Base-by-base conservation (phyloP, 2,329 filamentous ascomycete genomes). In the Verticillium isaacii region DNA sequence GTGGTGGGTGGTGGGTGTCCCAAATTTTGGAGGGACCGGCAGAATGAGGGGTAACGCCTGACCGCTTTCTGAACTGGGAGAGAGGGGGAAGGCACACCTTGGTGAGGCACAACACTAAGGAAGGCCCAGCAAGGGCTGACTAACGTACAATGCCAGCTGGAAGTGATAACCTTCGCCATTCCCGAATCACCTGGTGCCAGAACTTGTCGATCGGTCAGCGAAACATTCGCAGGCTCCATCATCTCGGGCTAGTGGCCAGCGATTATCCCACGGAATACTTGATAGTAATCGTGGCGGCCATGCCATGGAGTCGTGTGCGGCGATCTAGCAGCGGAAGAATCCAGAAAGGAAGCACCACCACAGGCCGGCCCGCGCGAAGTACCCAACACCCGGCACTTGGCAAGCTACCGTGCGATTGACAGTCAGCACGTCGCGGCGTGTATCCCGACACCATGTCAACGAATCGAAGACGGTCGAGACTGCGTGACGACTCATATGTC, bases 41-140 rank as follows among this genome's bases (percentile, higher is more conserved):
- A 65, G 63, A 64, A 65, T 58, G 56, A 58, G 56, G 56, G 56
- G 56, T 58, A 15, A 17, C 7, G 14, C 36, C 19, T 17, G 36
- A 58, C 56, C 56, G 56, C 56, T 25, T 58, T 37, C 56, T 36
- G 14, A 36, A 14, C 14, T 36, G 34, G 34, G 34, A 29, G 29
- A 29, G 29, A 29, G 29, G 5, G 5, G 29, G 29, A 3, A 29
- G 29, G 29, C 29, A 29, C 29, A 29, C 5, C 29, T 29, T 1
- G 29, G 29, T 29, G 29, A 29, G 39, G 39, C 19, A 15, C 15
- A 45, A 37, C 36, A 12, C 5, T 37, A 37, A 3, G 7, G 36
- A 11, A 37, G 36, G 36, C 36, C 39, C 4, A 29, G 29, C 29
- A 6, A 29, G 29, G 4, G 29, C 29, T 29, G 29, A 29, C 29